A percentile compares a stretch with the other conserved stretches of the same genome.
phyloP scores from a whole-genome alignment of 148 eudicot genomes.

The Bassia scoparia region DNA sequence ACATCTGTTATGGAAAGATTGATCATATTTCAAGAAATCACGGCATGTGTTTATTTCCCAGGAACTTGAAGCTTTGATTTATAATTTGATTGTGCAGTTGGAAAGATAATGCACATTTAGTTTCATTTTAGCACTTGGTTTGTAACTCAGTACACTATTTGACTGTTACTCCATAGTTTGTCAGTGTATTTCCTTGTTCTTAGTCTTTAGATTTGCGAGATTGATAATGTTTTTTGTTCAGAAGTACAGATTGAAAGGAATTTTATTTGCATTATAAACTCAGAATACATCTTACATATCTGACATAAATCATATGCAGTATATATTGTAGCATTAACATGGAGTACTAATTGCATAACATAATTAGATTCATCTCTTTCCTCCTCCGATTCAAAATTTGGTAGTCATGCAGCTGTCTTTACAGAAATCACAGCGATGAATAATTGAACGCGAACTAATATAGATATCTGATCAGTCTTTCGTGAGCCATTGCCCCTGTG shows the following conservation, averaged over 20 bases:
- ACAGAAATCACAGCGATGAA: no score
- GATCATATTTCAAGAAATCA: not conserved
- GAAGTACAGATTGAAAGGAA: not conserved
- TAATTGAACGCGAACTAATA: not conserved
- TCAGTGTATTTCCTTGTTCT: not conserved
- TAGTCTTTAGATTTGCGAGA: not conserved
- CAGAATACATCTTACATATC: no score
- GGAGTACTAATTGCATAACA: no score
- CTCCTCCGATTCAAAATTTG: no score
- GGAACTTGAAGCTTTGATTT: not conserved
- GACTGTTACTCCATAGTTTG: not conserved
- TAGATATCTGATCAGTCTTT: not conserved
- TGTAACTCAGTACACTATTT: constrained; percentile 12
- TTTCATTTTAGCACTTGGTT: not conserved
- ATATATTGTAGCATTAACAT: not conserved
- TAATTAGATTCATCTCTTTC: not conserved
- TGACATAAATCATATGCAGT: not conserved
- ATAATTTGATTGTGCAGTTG: not conserved
- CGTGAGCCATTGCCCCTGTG: not conserved
- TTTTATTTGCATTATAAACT: not conserved
- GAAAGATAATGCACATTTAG: not conserved
- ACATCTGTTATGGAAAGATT: not conserved
- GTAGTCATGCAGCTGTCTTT: not conserved
- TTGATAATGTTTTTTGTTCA: no score
- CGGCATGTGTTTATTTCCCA: not conserved